phyloP scores from a whole-genome alignment of 352 stramenopile species.

The Peronospora farinosa region DNA sequence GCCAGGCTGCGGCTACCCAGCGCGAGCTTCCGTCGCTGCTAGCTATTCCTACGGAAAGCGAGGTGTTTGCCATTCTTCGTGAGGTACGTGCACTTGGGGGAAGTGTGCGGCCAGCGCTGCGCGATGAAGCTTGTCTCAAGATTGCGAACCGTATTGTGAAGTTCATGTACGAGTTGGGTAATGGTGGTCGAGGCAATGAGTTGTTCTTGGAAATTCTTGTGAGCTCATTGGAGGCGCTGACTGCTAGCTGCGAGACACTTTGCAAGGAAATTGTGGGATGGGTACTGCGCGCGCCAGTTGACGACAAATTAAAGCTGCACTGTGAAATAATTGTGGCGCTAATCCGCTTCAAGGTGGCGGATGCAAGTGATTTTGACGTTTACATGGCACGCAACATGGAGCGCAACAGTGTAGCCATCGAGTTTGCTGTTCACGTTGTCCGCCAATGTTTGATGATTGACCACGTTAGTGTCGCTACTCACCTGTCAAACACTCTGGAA shows the following conservation, averaged over 20 bases:
- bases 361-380: conserved; percentile 89
- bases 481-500: conserved; percentile 92
- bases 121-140: conserved; percentile 91
- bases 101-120: conserved; percentile 66
- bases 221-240: conserved; percentile 90
- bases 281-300: conserved; percentile 91
- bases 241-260: conserved; percentile 89
- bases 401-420: conserved; percentile 91
- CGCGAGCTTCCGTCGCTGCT: conserved; percentile 71
- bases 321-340: conserved; percentile 93
- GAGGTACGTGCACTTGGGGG: conserved; percentile 70
- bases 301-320: conserved; percentile 93
- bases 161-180: conserved; percentile 91
- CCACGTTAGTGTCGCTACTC: conserved; percentile 84
- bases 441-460: conserved; percentile 89
- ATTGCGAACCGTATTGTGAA: conserved; percentile 97
- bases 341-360: conserved; percentile 91
- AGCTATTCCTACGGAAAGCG: conserved; percentile 64
- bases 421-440: conserved; percentile 95
- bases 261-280: conserved; percentile 92
- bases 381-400: conserved; percentile 95
- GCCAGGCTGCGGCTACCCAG: conserved; percentile 62
- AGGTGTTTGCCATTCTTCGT: conserved; percentile 77
- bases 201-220: conserved; percentile 93
- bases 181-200: conserved; percentile 83